Conservation (phyloP, 2,329 filamentous ascomycete genomes). For the Malbranchea cinnamomea region DNA sequence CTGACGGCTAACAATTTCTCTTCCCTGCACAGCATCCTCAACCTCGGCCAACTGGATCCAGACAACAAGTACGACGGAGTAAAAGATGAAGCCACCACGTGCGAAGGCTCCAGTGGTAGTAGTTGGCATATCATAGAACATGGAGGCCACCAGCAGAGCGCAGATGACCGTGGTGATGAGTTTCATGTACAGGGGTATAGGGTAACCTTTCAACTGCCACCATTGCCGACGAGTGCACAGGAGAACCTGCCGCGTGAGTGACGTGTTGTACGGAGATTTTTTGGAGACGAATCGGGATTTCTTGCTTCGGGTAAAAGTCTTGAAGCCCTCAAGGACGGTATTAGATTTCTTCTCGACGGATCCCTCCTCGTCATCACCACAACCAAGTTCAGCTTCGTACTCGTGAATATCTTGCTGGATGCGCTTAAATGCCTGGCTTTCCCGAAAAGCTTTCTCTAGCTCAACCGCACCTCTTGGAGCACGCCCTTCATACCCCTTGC, state of each 20-base stretch:
- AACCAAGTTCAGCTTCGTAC: constrained; percentile 20
- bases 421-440: too few relatives aligned
- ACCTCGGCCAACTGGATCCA: constrained; percentile 66
- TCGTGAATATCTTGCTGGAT: too few relatives aligned
- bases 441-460: too few relatives aligned
- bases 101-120: constrained; percentile 48
- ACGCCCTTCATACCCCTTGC: constrained; percentile 43
- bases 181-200: constrained; percentile 46
- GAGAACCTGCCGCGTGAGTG: constrained; percentile 52
- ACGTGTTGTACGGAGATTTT: constrained; percentile 54
- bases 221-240: constrained; percentile 46
- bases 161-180: constrained; percentile 49
- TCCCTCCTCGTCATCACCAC: constrained; percentile 41
- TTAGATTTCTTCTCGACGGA: constrained; percentile 17
- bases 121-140: constrained; percentile 55
- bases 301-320: constrained; percentile 36
- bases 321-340: constrained; percentile 4
- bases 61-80: constrained; percentile 50
- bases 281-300: constrained; percentile 54
- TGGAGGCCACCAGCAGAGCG: constrained; percentile 57
- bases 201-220: too few relatives aligned
- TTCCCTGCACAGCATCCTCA: constrained; percentile 59
- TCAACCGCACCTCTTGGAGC: too few relatives aligned
- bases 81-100: constrained; percentile 49
- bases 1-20: constrained; percentile 53